A percentile compares a stretch with the other conserved stretches of the same genome.
Conservation (phyloP, 2,329 filamentous ascomycete genomes). For the Neoascochyta sp. region DNA sequence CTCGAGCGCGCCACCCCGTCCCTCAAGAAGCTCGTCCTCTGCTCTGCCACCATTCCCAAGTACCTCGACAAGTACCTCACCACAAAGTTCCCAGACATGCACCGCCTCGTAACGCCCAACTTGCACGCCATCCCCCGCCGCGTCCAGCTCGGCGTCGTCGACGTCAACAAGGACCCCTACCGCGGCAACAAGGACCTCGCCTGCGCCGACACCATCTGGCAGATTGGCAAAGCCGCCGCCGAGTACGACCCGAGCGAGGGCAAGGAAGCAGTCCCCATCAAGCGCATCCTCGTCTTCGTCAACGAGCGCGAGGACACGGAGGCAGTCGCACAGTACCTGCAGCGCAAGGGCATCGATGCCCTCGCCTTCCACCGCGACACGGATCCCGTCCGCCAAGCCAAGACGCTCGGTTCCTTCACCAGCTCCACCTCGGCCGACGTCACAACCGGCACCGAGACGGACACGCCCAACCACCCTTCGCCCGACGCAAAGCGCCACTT, state of each 20-base stretch:
- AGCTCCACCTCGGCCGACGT: conserved; percentile 13
- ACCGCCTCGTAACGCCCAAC: conserved; percentile 87
- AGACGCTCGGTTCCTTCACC: conserved; percentile 70
- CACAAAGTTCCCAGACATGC: conserved; percentile 75
- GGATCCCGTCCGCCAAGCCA: conserved; percentile 69
- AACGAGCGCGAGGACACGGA: conserved; percentile 90
- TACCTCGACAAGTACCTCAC: conserved; percentile 83
- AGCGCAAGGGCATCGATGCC: conserved; percentile 82
- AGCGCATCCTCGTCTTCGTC: conserved; percentile 91
- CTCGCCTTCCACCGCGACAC: conserved; percentile 82
- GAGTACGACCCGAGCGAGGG: conserved; percentile 39
- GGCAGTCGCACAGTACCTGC: conserved; percentile 74
- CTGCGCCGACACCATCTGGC: conserved; percentile 92
- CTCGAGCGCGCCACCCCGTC: conserved; percentile 79
- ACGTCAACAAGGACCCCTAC: conserved; percentile 89
- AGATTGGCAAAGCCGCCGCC: conserved; percentile 74
- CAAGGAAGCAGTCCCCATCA: conserved; percentile 61
- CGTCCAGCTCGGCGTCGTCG: conserved; percentile 89
- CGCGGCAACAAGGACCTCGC: conserved; percentile 88
- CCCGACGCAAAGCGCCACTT: conserved; percentile 47
- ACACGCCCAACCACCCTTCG: conserved; percentile 1
- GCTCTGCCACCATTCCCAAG: conserved; percentile 91
- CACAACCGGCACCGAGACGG: conserved; percentile 2
- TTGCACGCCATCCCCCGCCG: conserved; percentile 92
- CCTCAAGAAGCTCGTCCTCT: conserved; percentile 81